These are phyloP conservation scores for Pyrus hybrid DNA, from an alignment of 331 rosid genomes.

Conservation along the genomic window DNA sequence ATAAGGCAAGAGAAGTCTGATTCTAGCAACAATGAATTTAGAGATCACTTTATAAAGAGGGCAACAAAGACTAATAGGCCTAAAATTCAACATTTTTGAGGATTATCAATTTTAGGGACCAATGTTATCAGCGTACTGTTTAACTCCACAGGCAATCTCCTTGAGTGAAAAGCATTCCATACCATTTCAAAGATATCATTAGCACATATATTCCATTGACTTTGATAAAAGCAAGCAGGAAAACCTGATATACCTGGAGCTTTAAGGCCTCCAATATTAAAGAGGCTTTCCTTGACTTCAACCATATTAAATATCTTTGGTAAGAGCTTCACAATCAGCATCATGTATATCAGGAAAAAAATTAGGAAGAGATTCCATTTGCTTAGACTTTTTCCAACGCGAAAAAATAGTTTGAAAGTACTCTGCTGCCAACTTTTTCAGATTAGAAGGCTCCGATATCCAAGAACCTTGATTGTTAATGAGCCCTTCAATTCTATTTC, in stretches of 20 bases:
- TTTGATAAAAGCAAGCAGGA: background rate
- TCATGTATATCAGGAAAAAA: background rate
- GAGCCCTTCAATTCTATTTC: background rate
- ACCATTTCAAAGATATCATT: background rate
- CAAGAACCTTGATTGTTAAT: background rate
- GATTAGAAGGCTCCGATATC: accelerated
- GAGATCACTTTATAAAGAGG: background rate
- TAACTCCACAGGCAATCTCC: too few relatives aligned
- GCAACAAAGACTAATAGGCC: background rate
- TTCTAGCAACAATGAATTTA: background rate
- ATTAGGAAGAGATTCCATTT: background rate
- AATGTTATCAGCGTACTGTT: background rate
- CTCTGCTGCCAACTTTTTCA: background rate
- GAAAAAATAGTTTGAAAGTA: background rate
- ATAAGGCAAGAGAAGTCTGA: accelerated
- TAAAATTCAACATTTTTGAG: background rate
- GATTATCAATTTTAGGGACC: background rate
- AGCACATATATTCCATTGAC: background rate
- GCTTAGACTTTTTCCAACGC: too few relatives aligned
- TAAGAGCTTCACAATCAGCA: background rate
- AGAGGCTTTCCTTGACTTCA: background rate
- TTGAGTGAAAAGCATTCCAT: too few relatives aligned
- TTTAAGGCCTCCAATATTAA: background rate
- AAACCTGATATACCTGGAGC: background rate
- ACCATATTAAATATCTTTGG: background rate